Percentiles rank a stretch among this genome's conserved stretches.
These are phyloP conservation scores for Tolypocladium cylindrosporum DNA, from an alignment of 2,329 filamentous ascomycete genomes.

Conservation along the genomic window DNA sequence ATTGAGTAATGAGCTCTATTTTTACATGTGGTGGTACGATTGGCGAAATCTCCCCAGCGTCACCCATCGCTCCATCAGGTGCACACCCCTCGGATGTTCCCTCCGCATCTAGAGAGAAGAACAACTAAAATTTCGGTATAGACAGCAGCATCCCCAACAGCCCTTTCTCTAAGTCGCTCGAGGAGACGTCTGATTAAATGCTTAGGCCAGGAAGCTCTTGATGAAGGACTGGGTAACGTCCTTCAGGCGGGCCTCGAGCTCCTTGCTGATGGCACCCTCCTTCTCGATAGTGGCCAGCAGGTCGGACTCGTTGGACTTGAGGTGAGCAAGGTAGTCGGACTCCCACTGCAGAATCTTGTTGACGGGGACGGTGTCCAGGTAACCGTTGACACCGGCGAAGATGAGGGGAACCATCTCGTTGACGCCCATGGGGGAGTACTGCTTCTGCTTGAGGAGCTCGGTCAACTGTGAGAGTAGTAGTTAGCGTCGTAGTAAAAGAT, in stretches of 20 bases:
- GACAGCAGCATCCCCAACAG: constrained; percentile 31
- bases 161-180: constrained; percentile 19
- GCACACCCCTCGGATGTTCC: constrained; percentile 34
- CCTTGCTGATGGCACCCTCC: constrained; percentile 94
- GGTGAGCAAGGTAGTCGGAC: constrained; percentile 83
- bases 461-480: constrained; percentile 47
- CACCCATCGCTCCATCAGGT: constrained; percentile 36
- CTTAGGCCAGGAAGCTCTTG: constrained; percentile 74
- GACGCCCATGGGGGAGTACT: constrained; percentile 97
- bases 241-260: constrained; percentile 73
- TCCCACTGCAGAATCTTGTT: constrained; percentile 90
- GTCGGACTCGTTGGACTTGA: constrained; percentile 82
- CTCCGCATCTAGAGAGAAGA: constrained; percentile 37
- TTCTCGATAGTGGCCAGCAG: constrained; percentile 81
- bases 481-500: not conserved
- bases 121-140: constrained; percentile 34
- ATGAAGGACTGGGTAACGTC: constrained; percentile 72
- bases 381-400: constrained; percentile 97
- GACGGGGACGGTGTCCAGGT: constrained; percentile 82
- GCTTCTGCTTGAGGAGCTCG: constrained; percentile 99
- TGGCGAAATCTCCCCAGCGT: constrained; percentile 33
- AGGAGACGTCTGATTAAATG: constrained; percentile 16
- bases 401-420: constrained; percentile 99
- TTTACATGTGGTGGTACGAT: constrained; percentile 50
- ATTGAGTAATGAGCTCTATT: constrained; percentile 52